Evolutionary conservation across 495 filamentous ascomycete genomes (phyloP).

Genomic region (Penicillium crystallinum): DNA sequence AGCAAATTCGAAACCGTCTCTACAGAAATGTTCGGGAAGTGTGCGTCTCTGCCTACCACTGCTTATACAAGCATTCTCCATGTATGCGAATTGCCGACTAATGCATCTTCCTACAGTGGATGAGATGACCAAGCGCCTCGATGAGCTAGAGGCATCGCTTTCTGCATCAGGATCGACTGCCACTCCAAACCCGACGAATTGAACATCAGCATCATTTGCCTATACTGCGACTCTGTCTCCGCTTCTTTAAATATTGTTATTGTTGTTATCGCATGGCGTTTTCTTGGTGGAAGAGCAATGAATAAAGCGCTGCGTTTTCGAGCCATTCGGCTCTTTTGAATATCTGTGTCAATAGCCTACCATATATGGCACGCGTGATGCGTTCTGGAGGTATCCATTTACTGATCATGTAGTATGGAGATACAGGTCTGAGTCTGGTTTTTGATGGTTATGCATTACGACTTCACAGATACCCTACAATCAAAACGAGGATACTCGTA

Average conservation of each 20-base stretch:
- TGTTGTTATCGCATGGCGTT: constrained; percentile 1
- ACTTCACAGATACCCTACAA: constrained; percentile 22
- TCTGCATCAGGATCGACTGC: constrained; percentile 13
- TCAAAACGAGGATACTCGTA: constrained; percentile 1
- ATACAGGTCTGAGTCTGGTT: background rate
- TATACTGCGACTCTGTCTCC: background rate
- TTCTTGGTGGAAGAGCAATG: background rate
- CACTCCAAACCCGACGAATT: constrained; percentile 20
- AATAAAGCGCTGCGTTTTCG: background rate
- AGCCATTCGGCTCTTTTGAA: background rate
- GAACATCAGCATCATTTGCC: background rate
- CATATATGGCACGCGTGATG: background rate
- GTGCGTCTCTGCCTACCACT: constrained; percentile 42
- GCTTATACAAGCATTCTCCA: background rate
- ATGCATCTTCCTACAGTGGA: constrained; percentile 59
- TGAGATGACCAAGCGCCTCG: constrained; percentile 86
- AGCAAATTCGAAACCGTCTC: constrained; percentile 79
- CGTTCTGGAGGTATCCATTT: background rate
- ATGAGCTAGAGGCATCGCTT: constrained; percentile 73
- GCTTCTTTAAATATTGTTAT: background rate
- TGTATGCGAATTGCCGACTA: background rate
- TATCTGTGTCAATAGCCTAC: background rate
- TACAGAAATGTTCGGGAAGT: constrained; percentile 80
- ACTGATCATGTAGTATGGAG: background rate
- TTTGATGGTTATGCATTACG: constrained; percentile 6